Base-by-base conservation (phyloP, 148 eudicot species). In the Silene latifolia region DNA sequence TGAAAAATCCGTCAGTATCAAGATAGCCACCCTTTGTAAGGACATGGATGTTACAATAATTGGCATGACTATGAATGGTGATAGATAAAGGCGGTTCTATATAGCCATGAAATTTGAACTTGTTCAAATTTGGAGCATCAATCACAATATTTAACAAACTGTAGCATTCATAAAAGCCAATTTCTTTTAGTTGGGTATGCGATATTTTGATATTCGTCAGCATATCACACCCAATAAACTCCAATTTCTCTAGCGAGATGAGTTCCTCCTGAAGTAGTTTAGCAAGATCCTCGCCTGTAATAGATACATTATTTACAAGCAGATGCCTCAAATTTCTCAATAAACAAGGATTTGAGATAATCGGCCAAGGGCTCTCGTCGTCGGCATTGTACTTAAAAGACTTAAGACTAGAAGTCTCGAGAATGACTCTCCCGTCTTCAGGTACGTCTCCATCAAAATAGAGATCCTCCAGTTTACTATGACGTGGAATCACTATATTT, bases 211-310 rank as follows among this genome's bases (percentile, higher is more conserved):
- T 20, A 10, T 1, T 60, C 19, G 11, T 44, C 7, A 18, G 56
- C 20, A 73, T 32, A 5, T 13, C 0, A 61, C 67, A 73, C 0
- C 7, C 23, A 13, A 5, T 4, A 20, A 42, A 39, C 23, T 2
- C 23, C 67, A 73, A 2, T 6, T 19, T 61, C 42, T 44, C 67
- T 61, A 73, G 4, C 12, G 0, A 25, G 44, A 2, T 4, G 14
- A 61, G 67, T 18, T 48, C 67, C n/a, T n/a, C n/a, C n/a, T 68
- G 35, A 4, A 73, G 56, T 61, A 61, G 48, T 46, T 73, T 23
- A 6, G 11, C 35, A 39, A 73, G n/a, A 61, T 7, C 10, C 9
- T 61, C 64, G 14, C 42, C 67, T 7, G 11, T 20, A 61, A 73
- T 24, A 42, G 19, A 2, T 61, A 63, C 20, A 5, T 0, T 4